A percentile compares a stretch with the other conserved stretches of the same genome.
Conservation (phyloP, 352 stramenopile genomes). For the Pythium aphanidermatum region DNA sequence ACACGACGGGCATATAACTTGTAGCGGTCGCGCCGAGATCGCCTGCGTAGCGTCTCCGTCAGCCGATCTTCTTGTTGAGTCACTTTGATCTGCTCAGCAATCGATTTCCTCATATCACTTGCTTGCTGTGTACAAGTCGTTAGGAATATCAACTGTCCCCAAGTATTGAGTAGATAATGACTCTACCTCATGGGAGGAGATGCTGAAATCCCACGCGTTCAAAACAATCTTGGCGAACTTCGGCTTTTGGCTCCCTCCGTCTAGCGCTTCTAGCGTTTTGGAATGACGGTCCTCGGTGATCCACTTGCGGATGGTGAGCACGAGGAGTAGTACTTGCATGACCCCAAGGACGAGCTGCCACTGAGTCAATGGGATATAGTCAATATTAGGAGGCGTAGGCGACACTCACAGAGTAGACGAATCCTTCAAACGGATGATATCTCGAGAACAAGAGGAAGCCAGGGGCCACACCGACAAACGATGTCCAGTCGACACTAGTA, state of each 20-base stretch:
- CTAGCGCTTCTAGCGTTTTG: slow-evolving; percentile 50
- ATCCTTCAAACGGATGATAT: slow-evolving; percentile 44
- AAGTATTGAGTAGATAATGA: too few species aligned
- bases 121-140: too few species aligned
- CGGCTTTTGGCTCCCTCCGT: slow-evolving; percentile 38
- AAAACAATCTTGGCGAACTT: slow-evolving; percentile 57
- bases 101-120: slow-evolving; percentile 46
- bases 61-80: slow-evolving; percentile 50
- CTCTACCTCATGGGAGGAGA: slow-evolving; percentile 34
- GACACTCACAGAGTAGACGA: slow-evolving; percentile 31
- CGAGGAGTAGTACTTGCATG: slow-evolving; percentile 44
- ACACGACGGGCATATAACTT: slow-evolving; percentile 44
- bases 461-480: slow-evolving; percentile 34
- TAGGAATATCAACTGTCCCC: too few species aligned
- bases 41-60: slow-evolving; percentile 33
- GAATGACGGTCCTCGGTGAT: slow-evolving; percentile 55
- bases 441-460: slow-evolving; percentile 45
- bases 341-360: slow-evolving; percentile 35
- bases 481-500: slow-evolving; percentile 22
- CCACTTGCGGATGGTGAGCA: slow-evolving; percentile 66
- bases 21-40: slow-evolving; percentile 52
- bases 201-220: slow-evolving; percentile 71
- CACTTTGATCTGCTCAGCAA: slow-evolving; percentile 56
- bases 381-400: too few species aligned
- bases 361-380: too few species aligned